Evolutionary conservation across 345 rosid genomes (phyloP).

Genomic region (Cardamine chenopodiifolia): DNA sequence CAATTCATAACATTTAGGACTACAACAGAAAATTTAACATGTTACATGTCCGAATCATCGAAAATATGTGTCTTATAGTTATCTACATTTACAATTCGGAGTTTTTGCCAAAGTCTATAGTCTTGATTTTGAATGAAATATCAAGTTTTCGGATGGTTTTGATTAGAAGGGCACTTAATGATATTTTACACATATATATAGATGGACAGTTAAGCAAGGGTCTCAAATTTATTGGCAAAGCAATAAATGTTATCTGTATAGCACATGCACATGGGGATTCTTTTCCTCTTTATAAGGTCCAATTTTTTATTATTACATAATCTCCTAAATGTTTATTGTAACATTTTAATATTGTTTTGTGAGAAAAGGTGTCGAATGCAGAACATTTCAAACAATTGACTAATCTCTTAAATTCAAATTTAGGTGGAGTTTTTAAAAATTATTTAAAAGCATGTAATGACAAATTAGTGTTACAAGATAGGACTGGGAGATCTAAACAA

Average conservation of each 20-base stretch:
- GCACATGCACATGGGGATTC: slow-evolving; percentile 40
- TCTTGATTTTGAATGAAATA: slow-evolving; percentile 11
- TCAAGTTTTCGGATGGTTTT: neutral
- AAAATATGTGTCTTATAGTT: neutral
- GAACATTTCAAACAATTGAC: slow-evolving; percentile 24
- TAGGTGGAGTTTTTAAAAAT: neutral
- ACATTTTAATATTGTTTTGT: slow-evolving; percentile 31
- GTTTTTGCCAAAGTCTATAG: neutral
- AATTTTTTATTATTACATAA: neutral
- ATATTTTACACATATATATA: neutral
- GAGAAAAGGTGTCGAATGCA: slow-evolving; percentile 24
- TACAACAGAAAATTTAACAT: neutral
- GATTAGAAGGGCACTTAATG: neutral
- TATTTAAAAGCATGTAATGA: slow-evolving; percentile 19
- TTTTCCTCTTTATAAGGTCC: slow-evolving; percentile 37
- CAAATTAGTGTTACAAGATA: slow-evolving; percentile 40
- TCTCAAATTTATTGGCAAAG: slow-evolving; percentile 31
- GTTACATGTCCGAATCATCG: neutral
- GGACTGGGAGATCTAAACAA: slow-evolving; percentile 18
- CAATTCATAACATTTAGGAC: neutral
- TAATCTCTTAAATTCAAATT: slow-evolving; percentile 26
- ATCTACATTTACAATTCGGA: neutral
- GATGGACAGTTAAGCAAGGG: slow-evolving; percentile 37
- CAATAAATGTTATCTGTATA: slow-evolving; percentile 37
- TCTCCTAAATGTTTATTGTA: slow-evolving; percentile 12